Evolutionary conservation across 2,329 filamentous ascomycete species (phyloP).

Genomic region (Pseudogymnoascus sp.): DNA sequence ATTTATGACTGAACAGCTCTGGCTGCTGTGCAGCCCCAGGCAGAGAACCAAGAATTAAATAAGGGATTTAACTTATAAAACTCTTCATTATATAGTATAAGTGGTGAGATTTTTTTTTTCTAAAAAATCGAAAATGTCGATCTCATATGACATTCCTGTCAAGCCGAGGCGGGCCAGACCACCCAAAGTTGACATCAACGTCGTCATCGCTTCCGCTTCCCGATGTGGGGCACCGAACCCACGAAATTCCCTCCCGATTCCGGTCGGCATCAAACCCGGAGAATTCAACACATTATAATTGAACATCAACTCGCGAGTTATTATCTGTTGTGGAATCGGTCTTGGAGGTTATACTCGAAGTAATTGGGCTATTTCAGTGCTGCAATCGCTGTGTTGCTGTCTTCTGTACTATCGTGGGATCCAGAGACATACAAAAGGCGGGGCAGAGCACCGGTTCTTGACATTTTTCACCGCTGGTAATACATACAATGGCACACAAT

Average conservation of each 20-base stretch:
- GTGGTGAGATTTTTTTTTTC: not conserved
- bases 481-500: conserved; percentile 52
- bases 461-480: conserved; percentile 3
- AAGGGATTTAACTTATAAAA: not conserved
- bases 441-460: not conserved
- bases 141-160: not conserved
- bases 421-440: not conserved
- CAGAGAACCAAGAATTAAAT: not conserved
- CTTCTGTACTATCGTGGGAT: not conserved
- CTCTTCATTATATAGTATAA: not conserved
- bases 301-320: not conserved
- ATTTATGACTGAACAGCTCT: not conserved
- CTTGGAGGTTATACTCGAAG: not conserved
- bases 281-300: not conserved
- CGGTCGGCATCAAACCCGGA: not conserved
- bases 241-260: not conserved
- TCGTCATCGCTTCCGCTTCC: conserved; percentile 1
- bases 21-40: too few relatives aligned
- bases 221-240: conserved; percentile 7
- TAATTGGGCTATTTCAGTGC: not conserved
- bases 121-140: not conserved
- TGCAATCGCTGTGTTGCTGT: not conserved
- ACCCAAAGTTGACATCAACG: not conserved
- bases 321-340: not conserved
- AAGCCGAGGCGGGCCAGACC: not conserved